Conservation (phyloP, 805 yeast genomes). For the Candida dajiaensis region DNA sequence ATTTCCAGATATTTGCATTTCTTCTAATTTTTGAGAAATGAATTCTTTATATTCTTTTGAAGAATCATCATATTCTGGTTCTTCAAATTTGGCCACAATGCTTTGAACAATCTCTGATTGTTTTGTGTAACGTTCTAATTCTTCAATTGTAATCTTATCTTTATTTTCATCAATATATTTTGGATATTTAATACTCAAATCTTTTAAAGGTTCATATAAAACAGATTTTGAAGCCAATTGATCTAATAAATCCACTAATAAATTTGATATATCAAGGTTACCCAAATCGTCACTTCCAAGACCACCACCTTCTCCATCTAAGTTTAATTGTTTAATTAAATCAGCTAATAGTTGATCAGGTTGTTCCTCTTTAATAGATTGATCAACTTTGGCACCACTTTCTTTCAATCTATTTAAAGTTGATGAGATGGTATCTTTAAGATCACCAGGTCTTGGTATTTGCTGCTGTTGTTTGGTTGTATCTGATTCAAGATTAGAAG, state of each 20-base stretch:
- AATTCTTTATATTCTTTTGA: constrained; percentile 37
- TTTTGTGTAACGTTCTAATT: constrained; percentile 45
- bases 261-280: constrained; percentile 53
- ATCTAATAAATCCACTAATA: constrained; percentile 67
- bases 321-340: constrained; percentile 56
- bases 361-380: constrained; percentile 44
- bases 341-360: constrained; percentile 53
- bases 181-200: constrained; percentile 67
- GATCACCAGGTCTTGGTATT: constrained; percentile 27
- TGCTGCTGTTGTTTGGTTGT: too few relatives aligned
- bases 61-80: constrained; percentile 50
- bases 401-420: constrained; percentile 77
- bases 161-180: constrained; percentile 57
- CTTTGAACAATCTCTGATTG: constrained; percentile 59
- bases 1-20: constrained; percentile 68
- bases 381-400: constrained; percentile 67
- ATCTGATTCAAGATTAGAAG: too few relatives aligned
- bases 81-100: constrained; percentile 64
- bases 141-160: constrained; percentile 32
- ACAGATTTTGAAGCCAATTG: constrained; percentile 83
- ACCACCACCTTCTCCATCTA: constrained; percentile 33
- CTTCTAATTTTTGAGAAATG: constrained; percentile 55
- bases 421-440: constrained; percentile 71
- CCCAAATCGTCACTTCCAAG: constrained; percentile 31
- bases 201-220: constrained; percentile 83